These are phyloP conservation scores for Silybum marianum DNA, from an alignment of 129 eudicot species.

Conservation along the genomic window DNA sequence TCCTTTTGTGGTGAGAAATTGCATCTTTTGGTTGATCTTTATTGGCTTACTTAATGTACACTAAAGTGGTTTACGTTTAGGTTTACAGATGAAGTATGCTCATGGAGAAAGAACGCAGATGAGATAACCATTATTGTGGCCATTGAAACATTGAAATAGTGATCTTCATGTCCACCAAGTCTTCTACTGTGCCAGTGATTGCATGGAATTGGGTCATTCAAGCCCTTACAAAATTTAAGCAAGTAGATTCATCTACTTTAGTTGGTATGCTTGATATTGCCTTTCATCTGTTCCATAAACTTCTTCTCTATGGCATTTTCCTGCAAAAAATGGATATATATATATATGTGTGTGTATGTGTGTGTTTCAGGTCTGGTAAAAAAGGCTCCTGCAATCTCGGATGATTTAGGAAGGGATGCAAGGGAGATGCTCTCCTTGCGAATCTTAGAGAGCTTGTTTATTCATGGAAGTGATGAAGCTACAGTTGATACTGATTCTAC, in stretches of 20 bases:
- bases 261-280: constrained; percentile 17
- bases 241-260: constrained; percentile 32
- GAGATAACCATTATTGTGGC: constrained; percentile 16
- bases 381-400: constrained; percentile 46
- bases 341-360: too few relatives aligned
- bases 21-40: not conserved
- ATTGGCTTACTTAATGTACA: not conserved
- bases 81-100: constrained; percentile 5
- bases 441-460: constrained; percentile 51
- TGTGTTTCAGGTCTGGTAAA: constrained; percentile 50
- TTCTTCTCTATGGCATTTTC: not conserved
- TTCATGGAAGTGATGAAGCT: constrained; percentile 23
- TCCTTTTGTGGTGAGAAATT: not conserved
- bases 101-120: constrained; percentile 6
- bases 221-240: constrained; percentile 25
- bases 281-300: not conserved
- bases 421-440: constrained; percentile 58
- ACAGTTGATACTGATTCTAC: constrained; percentile 16
- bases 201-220: constrained; percentile 45
- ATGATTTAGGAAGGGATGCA: constrained; percentile 51
- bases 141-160: constrained; percentile 12
- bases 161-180: constrained; percentile 27
- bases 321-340: not conserved
- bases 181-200: constrained; percentile 18
- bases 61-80: not conserved